A percentile compares a stretch with the other conserved stretches of the same genome.
phyloP scores from a whole-genome alignment of 345 rosid species.

The Isatis tinctoria region DNA sequence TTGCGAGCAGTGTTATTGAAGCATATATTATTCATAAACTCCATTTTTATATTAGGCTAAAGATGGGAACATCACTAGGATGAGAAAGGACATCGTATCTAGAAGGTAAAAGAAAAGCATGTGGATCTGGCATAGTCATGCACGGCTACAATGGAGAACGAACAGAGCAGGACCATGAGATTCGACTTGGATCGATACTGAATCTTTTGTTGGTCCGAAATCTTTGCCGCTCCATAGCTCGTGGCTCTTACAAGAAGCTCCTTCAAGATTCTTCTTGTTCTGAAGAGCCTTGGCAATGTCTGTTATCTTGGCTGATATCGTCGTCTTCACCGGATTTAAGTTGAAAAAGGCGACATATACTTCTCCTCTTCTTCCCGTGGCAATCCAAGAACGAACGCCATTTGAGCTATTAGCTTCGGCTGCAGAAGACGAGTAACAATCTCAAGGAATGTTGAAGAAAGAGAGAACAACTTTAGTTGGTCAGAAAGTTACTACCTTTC shows the following conservation, averaged over 20 bases:
- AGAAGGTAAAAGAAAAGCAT: neutral
- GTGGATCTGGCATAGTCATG: slow-evolving; percentile 10
- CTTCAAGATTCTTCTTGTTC: slow-evolving; percentile 28
- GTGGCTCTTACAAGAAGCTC: slow-evolving; percentile 39
- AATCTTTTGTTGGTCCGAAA: slow-evolving; percentile 27
- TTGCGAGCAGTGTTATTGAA: neutral
- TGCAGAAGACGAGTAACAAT: slow-evolving; percentile 11
- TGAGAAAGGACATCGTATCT: neutral
- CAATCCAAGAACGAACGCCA: slow-evolving; percentile 82
- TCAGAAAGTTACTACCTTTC: slow-evolving; percentile 40
- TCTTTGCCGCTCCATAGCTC: slow-evolving; percentile 67
- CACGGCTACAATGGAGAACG: slow-evolving; percentile 46
- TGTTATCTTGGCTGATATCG: slow-evolving; percentile 51
- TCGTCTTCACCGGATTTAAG: slow-evolving; percentile 41
- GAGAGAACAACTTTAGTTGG: neutral
- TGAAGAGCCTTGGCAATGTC: slow-evolving; percentile 54
- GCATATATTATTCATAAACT: slow-evolving; percentile 8
- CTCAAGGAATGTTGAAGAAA: neutral
- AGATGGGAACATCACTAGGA: neutral
- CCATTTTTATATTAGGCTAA: neutral
- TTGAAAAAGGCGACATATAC: slow-evolving; percentile 62
- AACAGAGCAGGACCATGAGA: slow-evolving; percentile 59
- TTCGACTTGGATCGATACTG: slow-evolving; percentile 41
- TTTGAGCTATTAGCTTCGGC: slow-evolving; percentile 27
- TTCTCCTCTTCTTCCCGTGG: slow-evolving; percentile 70